phyloP scores from a whole-genome alignment of 2,329 filamentous ascomycete genomes.

The Aspergillus versicolor region DNA sequence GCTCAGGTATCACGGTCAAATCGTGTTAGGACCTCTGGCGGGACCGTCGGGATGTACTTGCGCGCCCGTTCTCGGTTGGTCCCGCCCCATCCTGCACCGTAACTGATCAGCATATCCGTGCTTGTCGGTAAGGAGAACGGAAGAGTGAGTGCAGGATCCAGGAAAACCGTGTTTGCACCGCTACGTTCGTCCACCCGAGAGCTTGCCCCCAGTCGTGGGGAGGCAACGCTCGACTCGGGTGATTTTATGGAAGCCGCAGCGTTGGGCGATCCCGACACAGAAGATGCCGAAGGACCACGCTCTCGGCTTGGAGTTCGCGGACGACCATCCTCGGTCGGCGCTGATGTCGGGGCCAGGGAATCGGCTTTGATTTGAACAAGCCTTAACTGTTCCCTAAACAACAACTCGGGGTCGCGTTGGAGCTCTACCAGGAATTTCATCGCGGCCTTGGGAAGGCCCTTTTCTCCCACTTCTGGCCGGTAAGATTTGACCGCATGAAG shows the following conservation, averaged over 20 bases:
- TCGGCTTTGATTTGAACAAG: constrained; percentile 29
- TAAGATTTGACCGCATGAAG: constrained; percentile 92
- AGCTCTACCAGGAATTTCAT: constrained; percentile 81
- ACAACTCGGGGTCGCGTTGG: constrained; percentile 69
- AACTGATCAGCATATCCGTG: constrained; percentile 95
- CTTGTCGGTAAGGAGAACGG: constrained; percentile 94
- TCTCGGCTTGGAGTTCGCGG: constrained; percentile 30
- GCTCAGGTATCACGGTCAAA: constrained; percentile 59
- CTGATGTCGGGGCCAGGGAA: constrained; percentile 16
- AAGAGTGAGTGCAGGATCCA: constrained; percentile 88
- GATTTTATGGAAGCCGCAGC: constrained; percentile 22
- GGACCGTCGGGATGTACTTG: constrained; percentile 94
- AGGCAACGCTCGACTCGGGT: constrained; percentile 22
- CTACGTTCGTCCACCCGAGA: constrained; percentile 27
- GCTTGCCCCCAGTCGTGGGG: constrained; percentile 23
- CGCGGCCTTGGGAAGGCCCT: constrained; percentile 81
- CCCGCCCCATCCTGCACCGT: constrained; percentile 91
- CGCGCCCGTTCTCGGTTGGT: constrained; percentile 86
- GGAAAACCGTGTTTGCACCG: constrained; percentile 53
- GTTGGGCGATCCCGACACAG: constrained; percentile 21
- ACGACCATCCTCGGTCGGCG: constrained; percentile 22
- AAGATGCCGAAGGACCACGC: constrained; percentile 11
- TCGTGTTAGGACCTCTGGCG: constrained; percentile 87
- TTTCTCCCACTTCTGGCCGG: constrained; percentile 91
- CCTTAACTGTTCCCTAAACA: constrained; percentile 40